Evolutionary conservation across 129 eudicot species (phyloP), one percentile per base, ranked within the genome.

Genomic region (Centrapalus pauciflorus): DNA sequence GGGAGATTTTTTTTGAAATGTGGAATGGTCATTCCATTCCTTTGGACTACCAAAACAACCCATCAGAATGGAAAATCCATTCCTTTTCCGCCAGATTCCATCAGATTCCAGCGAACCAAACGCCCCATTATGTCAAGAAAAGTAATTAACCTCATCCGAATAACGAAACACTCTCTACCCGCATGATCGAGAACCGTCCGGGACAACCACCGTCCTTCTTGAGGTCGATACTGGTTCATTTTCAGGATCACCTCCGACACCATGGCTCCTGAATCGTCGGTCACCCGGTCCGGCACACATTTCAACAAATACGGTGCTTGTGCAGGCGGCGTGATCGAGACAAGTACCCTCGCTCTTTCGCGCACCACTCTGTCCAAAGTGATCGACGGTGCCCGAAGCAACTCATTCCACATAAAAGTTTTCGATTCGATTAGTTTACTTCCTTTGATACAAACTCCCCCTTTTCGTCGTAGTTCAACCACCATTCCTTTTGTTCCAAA

Each of bases 261-360:
- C 98, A 93, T 93, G 14, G 86, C 86, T 21, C 98, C 98, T 1
- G 95, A 81, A 73, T 93, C 92, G 55, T 93, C 98, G 13, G 91
- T 88, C 70, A 88, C 98, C 12, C 96, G 77, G 20, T 93, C 98
- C 0, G 98, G 92, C 26, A 93, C 95, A 34, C 96, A 88, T 79
- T 88, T 93, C 63, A 93, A 41, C 71, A 93, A 79, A 64, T 93
- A 93, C 0, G 98, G 71, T 2, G 81, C 98, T 86, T 93, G 98
- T 30, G 84, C 95, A 19, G 98, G 98, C n/a, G 98, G 96, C 59
- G 98, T 93, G 34, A 93, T 83, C 3, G 98, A 93, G 24, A 86
- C 76, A 19, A 77, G 40, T 24, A 73, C 80, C 76, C 84, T 83
- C 25, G 73, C 57, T 73, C 30, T 77, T 34, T 61, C 71, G 28